Evolutionary conservation across 1,284 basidiomycete species (phyloP).

Genomic region (Ceratobasidium sp.): DNA sequence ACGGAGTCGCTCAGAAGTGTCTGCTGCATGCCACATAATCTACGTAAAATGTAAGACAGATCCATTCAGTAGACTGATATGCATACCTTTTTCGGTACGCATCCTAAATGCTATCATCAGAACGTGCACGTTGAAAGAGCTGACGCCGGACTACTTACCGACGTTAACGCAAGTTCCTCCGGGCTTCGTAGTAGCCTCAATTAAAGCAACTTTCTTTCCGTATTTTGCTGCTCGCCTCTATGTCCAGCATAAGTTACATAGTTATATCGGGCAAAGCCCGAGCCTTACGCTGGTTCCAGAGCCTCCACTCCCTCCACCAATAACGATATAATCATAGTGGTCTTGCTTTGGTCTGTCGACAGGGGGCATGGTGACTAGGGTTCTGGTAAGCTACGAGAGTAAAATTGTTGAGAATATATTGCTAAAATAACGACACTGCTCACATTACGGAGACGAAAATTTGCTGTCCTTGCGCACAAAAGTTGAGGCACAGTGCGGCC

Average conservation of each 20-base stretch:
- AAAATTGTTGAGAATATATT: background rate
- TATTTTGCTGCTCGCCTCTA: constrained; percentile 92
- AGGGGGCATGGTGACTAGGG: constrained; percentile 72
- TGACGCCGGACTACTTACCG: constrained; percentile 67
- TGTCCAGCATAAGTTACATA: background rate
- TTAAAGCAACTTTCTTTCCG: constrained; percentile 92
- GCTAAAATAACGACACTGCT: background rate
- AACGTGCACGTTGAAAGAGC: constrained; percentile 8
- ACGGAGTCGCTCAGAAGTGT: constrained; percentile 84
- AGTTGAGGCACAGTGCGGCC: constrained; percentile 28
- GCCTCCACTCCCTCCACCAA: constrained; percentile 88
- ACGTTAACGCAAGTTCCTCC: constrained; percentile 98
- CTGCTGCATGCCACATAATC: constrained; percentile 99
- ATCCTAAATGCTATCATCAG: constrained; percentile 65
- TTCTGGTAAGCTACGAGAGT: constrained; percentile 48
- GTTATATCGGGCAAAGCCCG: constrained; percentile 1
- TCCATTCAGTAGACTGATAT: constrained; percentile 16
- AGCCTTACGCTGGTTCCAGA: constrained; percentile 78
- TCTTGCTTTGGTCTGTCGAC: constrained; percentile 72
- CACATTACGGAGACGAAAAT: constrained; percentile 26
- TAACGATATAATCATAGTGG: constrained; percentile 83
- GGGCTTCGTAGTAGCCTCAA: constrained; percentile 81
- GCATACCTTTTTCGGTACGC: constrained; percentile 86
- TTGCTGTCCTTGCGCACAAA: constrained; percentile 18
- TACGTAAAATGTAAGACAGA: constrained; percentile 57